A percentile compares a stretch with the other conserved stretches of the same genome.
phyloP scores from a whole-genome alignment of 805 yeast genomes.

The Lachancea lanzarotensis region DNA sequence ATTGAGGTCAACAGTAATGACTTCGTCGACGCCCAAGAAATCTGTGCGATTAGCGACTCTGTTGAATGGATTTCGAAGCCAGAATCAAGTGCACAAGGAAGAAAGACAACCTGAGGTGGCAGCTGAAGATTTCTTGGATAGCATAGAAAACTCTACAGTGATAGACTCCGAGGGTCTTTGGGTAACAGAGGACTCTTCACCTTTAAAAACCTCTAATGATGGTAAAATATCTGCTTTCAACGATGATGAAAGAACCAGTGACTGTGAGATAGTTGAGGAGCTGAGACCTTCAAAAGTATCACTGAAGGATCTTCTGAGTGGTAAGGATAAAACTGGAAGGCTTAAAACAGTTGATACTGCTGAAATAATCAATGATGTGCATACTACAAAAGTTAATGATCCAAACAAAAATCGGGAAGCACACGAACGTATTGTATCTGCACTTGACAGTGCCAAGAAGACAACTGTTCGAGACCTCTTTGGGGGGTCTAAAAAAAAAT shows the following conservation, averaged over 20 bases:
- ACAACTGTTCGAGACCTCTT: constrained; percentile 23
- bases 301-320: constrained; percentile 9
- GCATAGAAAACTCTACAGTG: constrained; percentile 6
- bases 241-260: neutral
- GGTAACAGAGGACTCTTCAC: constrained; percentile 4
- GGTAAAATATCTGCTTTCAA: neutral
- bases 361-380: neutral
- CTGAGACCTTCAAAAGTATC: neutral
- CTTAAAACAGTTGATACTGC: neutral
- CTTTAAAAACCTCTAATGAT: neutral
- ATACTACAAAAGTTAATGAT: constrained; percentile 2
- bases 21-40: constrained; percentile 2
- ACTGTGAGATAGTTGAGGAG: constrained; percentile 4
- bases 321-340: neutral
- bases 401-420: constrained; percentile 1
- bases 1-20: neutral
- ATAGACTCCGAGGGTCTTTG: neutral
- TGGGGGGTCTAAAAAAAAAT: constrained; percentile 10
- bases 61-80: constrained; percentile 3
- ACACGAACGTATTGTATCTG: constrained; percentile 7
- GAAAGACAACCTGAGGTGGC: neutral
- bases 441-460: constrained; percentile 14
- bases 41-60: constrained; percentile 6
- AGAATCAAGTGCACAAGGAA: neutral
- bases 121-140: constrained; percentile 8